Base-by-base conservation (phyloP, 129 eudicot species). In the Flaveria sonorensis region DNA sequence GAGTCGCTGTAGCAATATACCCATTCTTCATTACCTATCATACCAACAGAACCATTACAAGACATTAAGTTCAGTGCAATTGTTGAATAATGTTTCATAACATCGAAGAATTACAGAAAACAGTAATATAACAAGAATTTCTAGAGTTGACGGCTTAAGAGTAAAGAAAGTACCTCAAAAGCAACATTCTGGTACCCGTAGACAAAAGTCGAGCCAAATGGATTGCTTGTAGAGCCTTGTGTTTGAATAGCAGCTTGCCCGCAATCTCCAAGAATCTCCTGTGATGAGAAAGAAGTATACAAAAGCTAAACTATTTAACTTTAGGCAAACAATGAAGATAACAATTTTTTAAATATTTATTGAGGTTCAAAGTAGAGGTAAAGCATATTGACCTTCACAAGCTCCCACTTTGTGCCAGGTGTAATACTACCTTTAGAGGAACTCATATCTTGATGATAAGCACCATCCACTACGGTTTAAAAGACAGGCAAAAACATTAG, bases 101-200 rank as follows among this genome's bases (percentile, higher is more conserved):
- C 66, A 4, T 61, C 64, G 6, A 48, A 20, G 0, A 20, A 79
- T 62, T 15, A 48, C 23, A 39, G n/a, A 40, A 14, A 7, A 53
- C 7, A 18, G 2, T 1, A 66, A 57, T 55, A 14, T 14, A 6
- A 42, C 62, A 28, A 18, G 15, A 28, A 59, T 21, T 45, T 12
- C 12, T 8, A 1, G 3, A 23, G 46, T 39, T 30, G 52, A 32
- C 20, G 6, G 10, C 52, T 71, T 71, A 45, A 65, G 39, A 71
- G 68, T 59, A 16, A 19, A 30, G 12, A 66, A 26, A 28, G 65
- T 70, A 94, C 99, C 99, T 94, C 99, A 72, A 94, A 89, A 43
- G 99, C 99, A 81, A 89, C 82, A 86, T 94, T 91, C 46, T 83
- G 99, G 83, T 94, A 94, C 16, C 99, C 99, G 72, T 94, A 94